Base-by-base conservation (phyloP, 2,329 filamentous ascomycete genomes). In the Xylariales sp. region DNA sequence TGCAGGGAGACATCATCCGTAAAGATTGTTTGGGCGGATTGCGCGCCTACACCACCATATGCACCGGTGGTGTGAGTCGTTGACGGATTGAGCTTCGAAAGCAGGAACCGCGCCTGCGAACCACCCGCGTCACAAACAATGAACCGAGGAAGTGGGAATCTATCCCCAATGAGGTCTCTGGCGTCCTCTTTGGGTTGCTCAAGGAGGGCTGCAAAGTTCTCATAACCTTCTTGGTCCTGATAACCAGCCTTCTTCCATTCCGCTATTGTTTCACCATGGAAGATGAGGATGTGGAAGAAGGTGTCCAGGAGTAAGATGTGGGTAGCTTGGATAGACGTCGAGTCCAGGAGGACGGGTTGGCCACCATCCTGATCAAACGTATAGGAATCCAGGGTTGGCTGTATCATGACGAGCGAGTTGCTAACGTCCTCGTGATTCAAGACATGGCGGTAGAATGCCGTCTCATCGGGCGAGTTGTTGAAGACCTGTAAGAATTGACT, bases 201-300 rank as follows among this genome's bases (percentile, higher is more conserved):
- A 35, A 98, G 74, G 38, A 98, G 74, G 22, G 82, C 68, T 37
- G 84, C 85, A 68, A 98, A 95, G 66, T 96, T 97, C 65, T 97
- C 93, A 58, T 98, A 98, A 8, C 93, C 93, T 60, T 96, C 91
- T 64, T 97, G 91, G 2, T 96, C 89, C 54, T 98, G 93, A 60
- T 98, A 98, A 1, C 93, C 93, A 14, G 90, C 90, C 65, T 98
- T 97, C 51, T 90, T 83, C 93, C 93, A 98, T 62, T 96, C 89
- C 1, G 93, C 93, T 64, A 97, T 86, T 0, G 91, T 97, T 72
- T 98, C 91, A 48, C 93, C 93, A 57, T 98, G 90, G 78, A 97
- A 98, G 55, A 98, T 98, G 42, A 98, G 80, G 47, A 98, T 98
- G 63, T 98, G 93, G 78, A 98, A 98, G 74, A 98, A 98, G 0